phyloP scores from a whole-genome alignment of 306 rosid species.

The Vigna angularis region DNA sequence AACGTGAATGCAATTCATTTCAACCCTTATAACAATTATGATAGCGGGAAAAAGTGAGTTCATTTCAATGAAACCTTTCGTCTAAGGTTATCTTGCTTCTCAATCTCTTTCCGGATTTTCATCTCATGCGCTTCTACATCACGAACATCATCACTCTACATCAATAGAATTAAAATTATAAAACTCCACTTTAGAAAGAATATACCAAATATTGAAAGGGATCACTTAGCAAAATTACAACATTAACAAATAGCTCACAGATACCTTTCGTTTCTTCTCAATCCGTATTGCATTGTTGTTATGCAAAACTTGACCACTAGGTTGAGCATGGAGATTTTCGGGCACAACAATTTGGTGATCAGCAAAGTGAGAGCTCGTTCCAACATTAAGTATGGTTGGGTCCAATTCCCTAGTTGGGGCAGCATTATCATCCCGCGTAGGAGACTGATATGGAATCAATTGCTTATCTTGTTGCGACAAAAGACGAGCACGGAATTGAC shows the following conservation, averaged over 20 bases:
- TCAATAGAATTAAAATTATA: constrained; percentile 30
- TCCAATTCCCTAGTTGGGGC: constrained; percentile 58
- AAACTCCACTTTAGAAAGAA: constrained; percentile 34
- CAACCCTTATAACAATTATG: constrained; percentile 25
- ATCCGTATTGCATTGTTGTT: constrained; percentile 58
- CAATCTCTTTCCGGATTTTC: constrained; percentile 80
- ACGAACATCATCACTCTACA: constrained; percentile 77
- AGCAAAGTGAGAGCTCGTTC: constrained; percentile 60
- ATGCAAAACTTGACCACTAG: constrained; percentile 62
- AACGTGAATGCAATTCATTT: not conserved
- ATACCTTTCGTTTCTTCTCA: constrained; percentile 89
- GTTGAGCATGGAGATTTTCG: constrained; percentile 57
- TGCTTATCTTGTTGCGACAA: constrained; percentile 73
- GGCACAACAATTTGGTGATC: constrained; percentile 60
- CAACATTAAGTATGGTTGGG: constrained; percentile 47
- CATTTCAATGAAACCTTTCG: constrained; percentile 70
- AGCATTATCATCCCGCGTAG: constrained; percentile 59
- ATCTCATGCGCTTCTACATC: constrained; percentile 82
- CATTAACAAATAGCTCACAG: constrained; percentile 28
- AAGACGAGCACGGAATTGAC: constrained; percentile 72
- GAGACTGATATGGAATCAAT: constrained; percentile 59
- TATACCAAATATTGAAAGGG: constrained; percentile 10
- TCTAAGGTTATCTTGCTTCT: constrained; percentile 87
- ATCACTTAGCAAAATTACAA: constrained; percentile 35
- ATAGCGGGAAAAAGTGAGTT: constrained; percentile 29